Evolutionary conservation across 768 basidiomycete genomes (phyloP).

Genomic region (Pisolithus orientalis): DNA sequence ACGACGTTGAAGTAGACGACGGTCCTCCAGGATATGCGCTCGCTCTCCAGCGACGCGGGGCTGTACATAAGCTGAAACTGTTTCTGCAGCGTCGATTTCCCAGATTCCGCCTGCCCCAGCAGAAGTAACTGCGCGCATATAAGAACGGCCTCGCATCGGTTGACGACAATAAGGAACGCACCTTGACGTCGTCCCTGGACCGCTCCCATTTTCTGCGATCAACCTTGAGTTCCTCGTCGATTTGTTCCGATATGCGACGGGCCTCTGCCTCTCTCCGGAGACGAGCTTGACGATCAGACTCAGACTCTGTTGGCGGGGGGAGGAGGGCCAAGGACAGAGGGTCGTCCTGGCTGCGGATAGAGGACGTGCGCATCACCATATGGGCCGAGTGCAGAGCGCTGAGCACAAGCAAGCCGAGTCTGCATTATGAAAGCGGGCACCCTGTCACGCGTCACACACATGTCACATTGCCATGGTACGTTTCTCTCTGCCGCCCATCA

Average conservation of each 20-base stretch:
- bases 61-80: conserved; percentile 81
- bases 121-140: conserved; percentile 48
- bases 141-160: conserved; percentile 16
- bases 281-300: conserved; percentile 53
- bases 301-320: conserved; percentile 62
- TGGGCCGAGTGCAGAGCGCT: conserved; percentile 13
- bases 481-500: conserved; percentile 15
- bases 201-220: conserved; percentile 63
- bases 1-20: conserved; percentile 75
- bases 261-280: conserved; percentile 67
- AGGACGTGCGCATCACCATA: conserved; percentile 60
- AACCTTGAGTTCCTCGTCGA: conserved; percentile 71
- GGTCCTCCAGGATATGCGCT: conserved; percentile 66
- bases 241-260: conserved; percentile 69
- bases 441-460: conserved; percentile 20
- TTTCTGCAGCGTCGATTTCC: conserved; percentile 72
- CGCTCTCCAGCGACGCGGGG: conserved; percentile 60
- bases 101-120: conserved; percentile 74
- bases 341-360: conserved; percentile 69
- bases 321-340: conserved; percentile 63
- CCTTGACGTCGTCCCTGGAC: conserved; percentile 73
- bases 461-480: conserved; percentile 24
- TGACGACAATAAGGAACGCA: conserved; percentile 16
- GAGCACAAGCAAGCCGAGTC: conserved; percentile 10
- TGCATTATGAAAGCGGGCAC: conserved; percentile 1